These are phyloP conservation scores for Geotrichum candidum DNA, from an alignment of 1,139 yeast genomes.

Conservation along the genomic window DNA sequence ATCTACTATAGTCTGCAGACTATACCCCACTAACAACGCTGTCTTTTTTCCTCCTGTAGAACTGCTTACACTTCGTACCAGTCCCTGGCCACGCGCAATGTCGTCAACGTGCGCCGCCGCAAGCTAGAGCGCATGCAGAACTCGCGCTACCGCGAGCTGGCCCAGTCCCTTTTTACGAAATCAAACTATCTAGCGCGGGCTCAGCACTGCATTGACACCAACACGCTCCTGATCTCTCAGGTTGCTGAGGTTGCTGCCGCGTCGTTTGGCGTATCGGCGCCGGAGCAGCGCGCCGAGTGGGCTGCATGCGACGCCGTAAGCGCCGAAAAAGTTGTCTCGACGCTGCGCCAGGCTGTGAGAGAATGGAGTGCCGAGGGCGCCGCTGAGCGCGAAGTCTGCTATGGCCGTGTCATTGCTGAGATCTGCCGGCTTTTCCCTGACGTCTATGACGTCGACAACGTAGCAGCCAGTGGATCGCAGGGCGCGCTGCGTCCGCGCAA, in stretches of 20 bases:
- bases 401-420: constrained; percentile 43
- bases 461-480: not conserved
- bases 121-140: constrained; percentile 20
- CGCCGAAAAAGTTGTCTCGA: constrained; percentile 55
- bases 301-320: constrained; percentile 42
- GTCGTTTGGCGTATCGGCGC: constrained; percentile 47
- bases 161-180: constrained; percentile 19
- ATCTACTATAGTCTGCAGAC: no score
- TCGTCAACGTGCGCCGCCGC: constrained; percentile 26
- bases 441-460: constrained; percentile 3
- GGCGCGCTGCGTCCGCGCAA: not conserved
- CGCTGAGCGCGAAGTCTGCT: constrained; percentile 46
- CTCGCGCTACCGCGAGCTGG: constrained; percentile 18
- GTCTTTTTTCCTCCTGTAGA: constrained; percentile 15
- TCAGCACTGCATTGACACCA: constrained; percentile 44
- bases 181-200: constrained; percentile 41
- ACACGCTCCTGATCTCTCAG: constrained; percentile 42
- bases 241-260: constrained; percentile 47
- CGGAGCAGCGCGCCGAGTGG: constrained; percentile 44
- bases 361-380: constrained; percentile 72
- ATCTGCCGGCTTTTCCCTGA: constrained; percentile 44
- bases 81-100: constrained; percentile 22
- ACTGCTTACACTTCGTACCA: constrained; percentile 26
- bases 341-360: constrained; percentile 58
- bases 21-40: no score